A percentile compares a stretch with the other conserved stretches of the same genome.
Evolutionary conservation across 1,284 basidiomycete species (phyloP).

Genomic region (Ganoderma leucocontextum): DNA sequence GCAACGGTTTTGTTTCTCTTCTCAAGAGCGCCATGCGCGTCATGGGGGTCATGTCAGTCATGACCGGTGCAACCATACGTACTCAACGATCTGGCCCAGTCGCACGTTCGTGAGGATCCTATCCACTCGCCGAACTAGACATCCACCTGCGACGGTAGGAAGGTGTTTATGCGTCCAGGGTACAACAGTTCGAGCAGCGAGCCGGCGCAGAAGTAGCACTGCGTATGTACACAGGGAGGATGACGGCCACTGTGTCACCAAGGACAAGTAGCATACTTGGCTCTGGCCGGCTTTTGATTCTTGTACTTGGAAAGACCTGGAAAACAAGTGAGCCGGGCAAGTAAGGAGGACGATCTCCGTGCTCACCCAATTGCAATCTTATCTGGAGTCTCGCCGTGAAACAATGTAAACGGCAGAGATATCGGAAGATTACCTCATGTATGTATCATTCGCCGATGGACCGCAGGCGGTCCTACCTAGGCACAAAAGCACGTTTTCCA

Average conservation of each 20-base stretch:
- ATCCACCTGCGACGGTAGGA: background rate
- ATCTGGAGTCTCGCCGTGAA: constrained; percentile 16
- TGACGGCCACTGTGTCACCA: constrained; percentile 12
- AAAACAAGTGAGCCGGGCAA: background rate
- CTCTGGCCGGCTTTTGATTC: background rate
- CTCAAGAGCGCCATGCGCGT: background rate
- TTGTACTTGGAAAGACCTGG: background rate
- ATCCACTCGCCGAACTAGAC: background rate
- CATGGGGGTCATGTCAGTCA: background rate
- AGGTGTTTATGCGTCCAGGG: background rate
- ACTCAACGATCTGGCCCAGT: constrained; percentile 11
- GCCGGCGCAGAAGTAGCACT: background rate
- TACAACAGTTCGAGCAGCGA: background rate
- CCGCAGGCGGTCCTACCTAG: constrained; percentile 18
- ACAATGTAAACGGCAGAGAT: constrained; percentile 6
- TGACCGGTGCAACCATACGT: background rate
- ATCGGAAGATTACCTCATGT: constrained; percentile 21
- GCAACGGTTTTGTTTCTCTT: constrained; percentile 7
- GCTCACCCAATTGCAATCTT: background rate
- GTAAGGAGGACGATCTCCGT: constrained; percentile 5
- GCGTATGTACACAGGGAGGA: background rate
- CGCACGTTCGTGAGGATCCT: constrained; percentile 29
- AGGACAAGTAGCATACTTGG: constrained; percentile 9
- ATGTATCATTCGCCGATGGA: constrained; percentile 9
- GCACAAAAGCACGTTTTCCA: constrained; percentile 11